Percentiles rank a stretch among this genome's conserved stretches.
phyloP scores from a whole-genome alignment of 169 alveolate genomes.

The Cryptosporidium xiaoi region DNA sequence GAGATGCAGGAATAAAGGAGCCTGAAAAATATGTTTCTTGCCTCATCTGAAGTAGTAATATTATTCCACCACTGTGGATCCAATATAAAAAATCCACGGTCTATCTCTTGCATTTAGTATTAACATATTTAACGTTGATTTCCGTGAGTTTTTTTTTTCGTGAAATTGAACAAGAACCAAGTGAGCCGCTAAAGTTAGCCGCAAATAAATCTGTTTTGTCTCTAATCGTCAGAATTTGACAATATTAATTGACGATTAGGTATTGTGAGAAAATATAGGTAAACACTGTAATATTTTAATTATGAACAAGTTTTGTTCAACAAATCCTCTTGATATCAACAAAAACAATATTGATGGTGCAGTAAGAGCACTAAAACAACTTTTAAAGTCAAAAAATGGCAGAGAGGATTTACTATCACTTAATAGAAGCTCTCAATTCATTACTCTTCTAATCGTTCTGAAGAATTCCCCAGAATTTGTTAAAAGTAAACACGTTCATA shows the following conservation, averaged over 20 bases:
- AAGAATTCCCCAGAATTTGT: slow-evolving; percentile 31
- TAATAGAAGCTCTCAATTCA: neutral
- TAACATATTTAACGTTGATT: slow-evolving; percentile 10
- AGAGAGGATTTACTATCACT: slow-evolving; percentile 27
- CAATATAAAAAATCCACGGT: slow-evolving; percentile 52
- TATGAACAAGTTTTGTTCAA: slow-evolving; percentile 10
- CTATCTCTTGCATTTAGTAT: slow-evolving; percentile 28
- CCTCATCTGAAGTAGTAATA: slow-evolving; percentile 19
- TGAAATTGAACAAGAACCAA: neutral
- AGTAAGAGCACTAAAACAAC: slow-evolving; percentile 44
- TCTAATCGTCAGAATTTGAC: slow-evolving; percentile 46
- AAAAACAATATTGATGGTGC: slow-evolving; percentile 26
- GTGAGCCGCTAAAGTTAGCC: slow-evolving; percentile 41
- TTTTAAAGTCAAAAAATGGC: slow-evolving; percentile 3
- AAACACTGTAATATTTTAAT: neutral
- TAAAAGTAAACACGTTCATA: slow-evolving; percentile 49
- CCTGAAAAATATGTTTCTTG: slow-evolving; percentile 16
- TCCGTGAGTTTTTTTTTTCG: neutral
- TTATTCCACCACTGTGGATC: slow-evolving; percentile 55
- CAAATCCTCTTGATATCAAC: slow-evolving; percentile 24
- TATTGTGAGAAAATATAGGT: too few relatives aligned
- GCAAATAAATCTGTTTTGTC: slow-evolving; percentile 66
- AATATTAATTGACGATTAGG: neutral
- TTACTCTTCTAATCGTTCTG: slow-evolving; percentile 28
- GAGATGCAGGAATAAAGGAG: slow-evolving; percentile 55